Evolutionary conservation across 2,329 filamentous ascomycete species (phyloP).

Genomic region (Ophiostoma ulmi): DNA sequence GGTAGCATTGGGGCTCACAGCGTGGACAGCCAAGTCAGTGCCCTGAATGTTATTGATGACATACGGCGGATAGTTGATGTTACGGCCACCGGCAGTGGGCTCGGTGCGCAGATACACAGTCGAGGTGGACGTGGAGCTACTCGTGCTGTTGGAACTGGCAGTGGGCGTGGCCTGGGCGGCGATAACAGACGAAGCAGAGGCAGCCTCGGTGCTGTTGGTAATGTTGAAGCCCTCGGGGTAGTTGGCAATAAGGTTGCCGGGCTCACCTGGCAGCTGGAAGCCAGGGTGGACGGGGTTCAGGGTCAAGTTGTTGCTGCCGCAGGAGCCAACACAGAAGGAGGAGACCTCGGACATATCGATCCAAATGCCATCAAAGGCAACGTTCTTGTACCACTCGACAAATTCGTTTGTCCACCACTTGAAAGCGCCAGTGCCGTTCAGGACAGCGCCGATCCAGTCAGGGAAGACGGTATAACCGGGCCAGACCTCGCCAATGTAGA

Average conservation of each 20-base stretch:
- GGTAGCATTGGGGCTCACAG: conserved; percentile 70
- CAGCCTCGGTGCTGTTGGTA: conserved; percentile 63
- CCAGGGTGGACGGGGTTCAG: conserved; percentile 64
- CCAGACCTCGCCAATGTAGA: conserved; percentile 64
- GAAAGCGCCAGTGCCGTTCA: conserved; percentile 54
- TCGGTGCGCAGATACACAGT: conserved; percentile 52
- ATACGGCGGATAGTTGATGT: conserved; percentile 71
- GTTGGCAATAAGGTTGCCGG: conserved; percentile 52
- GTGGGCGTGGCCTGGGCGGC: conserved; percentile 36
- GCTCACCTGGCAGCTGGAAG: conserved; percentile 61
- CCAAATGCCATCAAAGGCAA: conserved; percentile 51
- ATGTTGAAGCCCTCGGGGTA: conserved; percentile 67
- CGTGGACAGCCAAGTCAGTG: conserved; percentile 62
- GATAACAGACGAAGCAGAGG: conserved; percentile 51
- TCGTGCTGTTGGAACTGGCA: not conserved
- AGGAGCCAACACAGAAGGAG: conserved; percentile 57
- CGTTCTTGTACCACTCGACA: conserved; percentile 33
- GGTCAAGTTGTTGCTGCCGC: conserved; percentile 59
- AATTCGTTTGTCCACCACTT: conserved; percentile 61
- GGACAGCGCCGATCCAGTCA: conserved; percentile 56
- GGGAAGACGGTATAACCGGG: conserved; percentile 67
- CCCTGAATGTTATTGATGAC: conserved; percentile 69
- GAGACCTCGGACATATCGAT: conserved; percentile 54
- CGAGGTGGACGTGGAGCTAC: conserved; percentile 32
- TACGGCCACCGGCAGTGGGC: conserved; percentile 57